Percentiles rank a stretch among this genome's conserved stretches.
Evolutionary conservation across 2,329 filamentous ascomycete genomes (phyloP).

Genomic region (Fusarium keratoplasticum): DNA sequence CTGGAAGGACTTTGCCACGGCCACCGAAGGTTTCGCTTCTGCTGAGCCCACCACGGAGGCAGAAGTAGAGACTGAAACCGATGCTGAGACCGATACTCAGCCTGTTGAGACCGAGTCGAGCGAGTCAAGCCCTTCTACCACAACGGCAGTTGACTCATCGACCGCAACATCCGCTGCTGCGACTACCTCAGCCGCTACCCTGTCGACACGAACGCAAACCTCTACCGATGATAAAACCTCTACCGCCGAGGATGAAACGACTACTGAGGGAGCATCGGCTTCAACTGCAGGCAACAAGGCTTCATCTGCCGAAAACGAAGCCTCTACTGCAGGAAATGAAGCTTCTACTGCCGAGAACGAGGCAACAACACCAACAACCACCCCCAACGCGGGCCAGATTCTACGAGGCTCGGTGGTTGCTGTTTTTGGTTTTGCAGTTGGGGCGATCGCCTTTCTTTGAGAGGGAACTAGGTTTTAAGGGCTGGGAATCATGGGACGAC

Average conservation of each 20-base stretch:
- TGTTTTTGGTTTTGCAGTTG: constrained; percentile 1
- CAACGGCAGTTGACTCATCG: not conserved
- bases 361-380: not conserved
- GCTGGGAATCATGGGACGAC: not conserved
- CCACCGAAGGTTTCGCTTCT: not conserved
- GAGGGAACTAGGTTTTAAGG: not conserved
- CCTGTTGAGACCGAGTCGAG: not conserved
- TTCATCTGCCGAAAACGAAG: not conserved
- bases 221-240: not conserved
- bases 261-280: not conserved
- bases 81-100: not conserved
- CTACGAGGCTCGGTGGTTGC: constrained; percentile 8
- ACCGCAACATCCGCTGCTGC: not conserved
- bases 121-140: not conserved
- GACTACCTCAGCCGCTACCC: constrained; percentile 11
- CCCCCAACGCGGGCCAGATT: constrained; percentile 8
- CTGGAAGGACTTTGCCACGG: constrained; percentile 23
- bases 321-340: not conserved
- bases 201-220: constrained; percentile 1
- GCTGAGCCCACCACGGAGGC: not conserved
- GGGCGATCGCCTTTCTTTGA: constrained; percentile 7
- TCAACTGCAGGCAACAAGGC: not conserved
- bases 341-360: not conserved
- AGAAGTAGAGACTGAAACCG: not conserved
- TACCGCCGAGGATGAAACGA: not conserved